These are phyloP conservation scores for Fusarium longipes DNA, from an alignment of 2,329 filamentous ascomycete genomes.

Conservation along the genomic window DNA sequence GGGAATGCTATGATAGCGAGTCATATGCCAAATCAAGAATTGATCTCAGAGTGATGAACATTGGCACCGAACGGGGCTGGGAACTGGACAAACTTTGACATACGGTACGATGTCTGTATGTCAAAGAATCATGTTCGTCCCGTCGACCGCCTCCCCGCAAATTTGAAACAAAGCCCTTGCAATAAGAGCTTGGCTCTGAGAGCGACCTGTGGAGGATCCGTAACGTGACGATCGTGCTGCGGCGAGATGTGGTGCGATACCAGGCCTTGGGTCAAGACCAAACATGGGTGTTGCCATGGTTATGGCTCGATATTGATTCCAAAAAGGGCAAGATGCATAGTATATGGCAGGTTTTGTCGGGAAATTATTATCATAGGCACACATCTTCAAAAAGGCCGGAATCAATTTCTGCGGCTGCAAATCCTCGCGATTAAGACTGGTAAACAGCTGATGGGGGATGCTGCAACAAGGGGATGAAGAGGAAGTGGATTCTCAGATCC, in stretches of 20 bases:
- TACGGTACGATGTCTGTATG: conserved; percentile 31
- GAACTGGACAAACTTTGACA: conserved; percentile 17
- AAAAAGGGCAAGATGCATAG: conserved; percentile 16
- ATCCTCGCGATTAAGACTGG: conserved; percentile 1
- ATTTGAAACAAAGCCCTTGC: conserved; percentile 39
- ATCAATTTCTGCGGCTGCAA: neutral
- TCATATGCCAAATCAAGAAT: conserved; percentile 15
- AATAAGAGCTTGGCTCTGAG: neutral
- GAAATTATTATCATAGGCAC: conserved; percentile 4
- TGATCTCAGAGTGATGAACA: conserved; percentile 3
- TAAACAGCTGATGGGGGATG: conserved; percentile 10
- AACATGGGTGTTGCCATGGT: conserved; percentile 32
- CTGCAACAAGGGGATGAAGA: conserved; percentile 10
- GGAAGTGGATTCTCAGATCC: conserved; percentile 34
- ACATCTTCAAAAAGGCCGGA: conserved; percentile 6
- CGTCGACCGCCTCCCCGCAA: conserved; percentile 14
- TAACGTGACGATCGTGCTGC: conserved; percentile 22
- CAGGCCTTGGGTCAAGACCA: conserved; percentile 28
- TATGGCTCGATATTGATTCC: conserved; percentile 39
- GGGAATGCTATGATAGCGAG: conserved; percentile 80
- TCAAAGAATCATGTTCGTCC: conserved; percentile 14
- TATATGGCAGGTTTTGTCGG: conserved; percentile 2
- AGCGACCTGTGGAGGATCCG: conserved; percentile 30
- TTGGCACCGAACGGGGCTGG: conserved; percentile 18
- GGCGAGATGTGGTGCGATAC: conserved; percentile 43